Evolutionary conservation across 2,329 filamentous ascomycete genomes (phyloP), one percentile per base, ranked within the genome.

Genomic region (Fusarium torulosum): DNA sequence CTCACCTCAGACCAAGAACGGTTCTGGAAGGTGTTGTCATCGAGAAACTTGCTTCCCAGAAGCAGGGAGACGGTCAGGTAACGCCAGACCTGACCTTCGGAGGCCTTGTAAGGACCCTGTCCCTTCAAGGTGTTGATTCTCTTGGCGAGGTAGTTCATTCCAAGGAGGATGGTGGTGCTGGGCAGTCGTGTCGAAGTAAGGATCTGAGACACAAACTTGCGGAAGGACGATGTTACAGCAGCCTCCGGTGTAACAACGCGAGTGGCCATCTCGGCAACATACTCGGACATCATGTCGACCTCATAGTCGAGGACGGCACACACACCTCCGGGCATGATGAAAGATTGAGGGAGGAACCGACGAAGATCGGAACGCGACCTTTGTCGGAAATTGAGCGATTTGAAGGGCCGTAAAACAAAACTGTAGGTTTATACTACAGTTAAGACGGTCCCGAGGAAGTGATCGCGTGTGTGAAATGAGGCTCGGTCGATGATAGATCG

Each of bases 11-110:
- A 93, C 94, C 94, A 97, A 2, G 94, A 97, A 55, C 93, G 91
- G 81, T 97, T 97, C 84, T 97, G 94, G 80, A 97, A 97, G 7
- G 94, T 97, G 81, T 97, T 97, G 84, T 97, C 94, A 75, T 97
- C 94, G 70, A 97, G 84, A 75, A 97, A 97, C 82, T 97, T 97
- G 88, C 93, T 97, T 62, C 93, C 94, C 53, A 97, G 85, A 51
- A 97, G 86, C 58, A 97, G 83, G 9, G 91, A 89, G 37, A 95
- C 91, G 8, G 94, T 97, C 67, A 97, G 85, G 82, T 96, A 90
- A 63, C 93, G 91, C 85, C 95, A 97, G 54, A 96, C 86, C 76
- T 96, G 90, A 42, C 90, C 91, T 71, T 89, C 86, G 54, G 83
- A 87, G 40, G 86, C 82, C 63, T 82, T 84, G 73, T 86, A 89